These are phyloP conservation scores for Pestalotiopsis sp. DNA, from an alignment of 2,329 filamentous ascomycete species.

Conservation along the genomic window DNA sequence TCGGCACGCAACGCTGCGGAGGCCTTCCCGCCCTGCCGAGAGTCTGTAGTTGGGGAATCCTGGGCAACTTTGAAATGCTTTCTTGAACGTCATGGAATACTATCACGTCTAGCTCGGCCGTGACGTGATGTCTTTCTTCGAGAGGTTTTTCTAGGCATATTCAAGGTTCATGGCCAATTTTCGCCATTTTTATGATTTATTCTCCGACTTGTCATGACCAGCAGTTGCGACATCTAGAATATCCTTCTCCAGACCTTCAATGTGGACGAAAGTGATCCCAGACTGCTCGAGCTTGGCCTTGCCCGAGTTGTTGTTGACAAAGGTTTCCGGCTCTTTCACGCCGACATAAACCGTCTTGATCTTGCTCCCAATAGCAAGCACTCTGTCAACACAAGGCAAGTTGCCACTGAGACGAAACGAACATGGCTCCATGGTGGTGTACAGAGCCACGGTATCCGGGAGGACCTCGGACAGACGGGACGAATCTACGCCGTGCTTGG, in stretches of 20 bases:
- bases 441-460: constrained; percentile 65
- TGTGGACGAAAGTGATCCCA: constrained; percentile 74
- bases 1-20: neutral
- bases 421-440: constrained; percentile 93
- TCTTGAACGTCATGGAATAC: neutral
- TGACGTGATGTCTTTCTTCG: neutral
- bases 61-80: neutral
- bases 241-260: constrained; percentile 76
- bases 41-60: neutral
- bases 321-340: constrained; percentile 86
- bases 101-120: too few relatives aligned
- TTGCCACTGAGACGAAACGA: constrained; percentile 75
- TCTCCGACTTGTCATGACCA: constrained; percentile 61
- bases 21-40: neutral
- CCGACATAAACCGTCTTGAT: constrained; percentile 85
- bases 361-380: constrained; percentile 63
- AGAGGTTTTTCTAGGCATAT: neutral
- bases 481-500: constrained; percentile 51
- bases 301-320: constrained; percentile 82
- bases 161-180: neutral
- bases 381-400: constrained; percentile 76
- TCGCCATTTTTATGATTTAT: constrained; percentile 21
- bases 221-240: constrained; percentile 83
- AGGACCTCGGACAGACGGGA: constrained; percentile 55
- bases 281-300: constrained; percentile 69